Conservation (phyloP, 306 rosid species). For the Dalbergia cultrata region DNA sequence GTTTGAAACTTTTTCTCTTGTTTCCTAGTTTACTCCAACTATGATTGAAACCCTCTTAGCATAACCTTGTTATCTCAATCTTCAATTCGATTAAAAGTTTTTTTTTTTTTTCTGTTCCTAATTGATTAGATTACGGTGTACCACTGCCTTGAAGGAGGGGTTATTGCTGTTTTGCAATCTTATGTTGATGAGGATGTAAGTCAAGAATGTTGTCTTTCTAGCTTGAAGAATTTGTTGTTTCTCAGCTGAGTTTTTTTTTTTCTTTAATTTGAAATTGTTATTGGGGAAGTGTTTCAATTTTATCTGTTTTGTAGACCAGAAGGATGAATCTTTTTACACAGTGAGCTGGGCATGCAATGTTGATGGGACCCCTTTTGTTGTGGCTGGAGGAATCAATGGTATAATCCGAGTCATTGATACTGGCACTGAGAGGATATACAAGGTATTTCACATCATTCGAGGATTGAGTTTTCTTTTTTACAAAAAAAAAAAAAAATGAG, state of each 20-base stretch:
- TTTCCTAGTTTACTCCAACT: neutral
- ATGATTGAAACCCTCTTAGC: neutral
- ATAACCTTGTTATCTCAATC: neutral
- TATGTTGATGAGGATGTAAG: constrained; percentile 96
- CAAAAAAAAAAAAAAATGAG: no score
- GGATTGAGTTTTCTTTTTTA: neutral
- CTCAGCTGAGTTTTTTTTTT: neutral
- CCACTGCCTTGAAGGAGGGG: constrained; percentile 85
- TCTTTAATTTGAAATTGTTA: neutral
- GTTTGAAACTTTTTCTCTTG: constrained; percentile 25
- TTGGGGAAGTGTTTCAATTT: constrained; percentile 40
- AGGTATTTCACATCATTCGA: constrained; percentile 60
- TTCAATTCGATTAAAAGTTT: neutral
- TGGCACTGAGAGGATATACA: constrained; percentile 84
- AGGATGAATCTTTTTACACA: constrained; percentile 96
- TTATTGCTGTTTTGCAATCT: constrained; percentile 90
- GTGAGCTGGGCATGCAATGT: constrained; percentile 85
- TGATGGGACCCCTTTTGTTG: constrained; percentile 76
- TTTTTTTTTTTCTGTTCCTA: neutral
- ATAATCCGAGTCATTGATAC: constrained; percentile 82
- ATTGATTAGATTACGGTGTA: constrained; percentile 74
- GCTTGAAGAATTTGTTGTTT: neutral
- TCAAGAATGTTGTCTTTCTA: constrained; percentile 15
- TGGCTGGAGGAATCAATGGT: constrained; percentile 95
- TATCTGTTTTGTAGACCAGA: constrained; percentile 77